A percentile compares a stretch with the other conserved stretches of the same genome.
phyloP scores from a whole-genome alignment of 352 stramenopile genomes.

The Phytophthora pistaciae region DNA sequence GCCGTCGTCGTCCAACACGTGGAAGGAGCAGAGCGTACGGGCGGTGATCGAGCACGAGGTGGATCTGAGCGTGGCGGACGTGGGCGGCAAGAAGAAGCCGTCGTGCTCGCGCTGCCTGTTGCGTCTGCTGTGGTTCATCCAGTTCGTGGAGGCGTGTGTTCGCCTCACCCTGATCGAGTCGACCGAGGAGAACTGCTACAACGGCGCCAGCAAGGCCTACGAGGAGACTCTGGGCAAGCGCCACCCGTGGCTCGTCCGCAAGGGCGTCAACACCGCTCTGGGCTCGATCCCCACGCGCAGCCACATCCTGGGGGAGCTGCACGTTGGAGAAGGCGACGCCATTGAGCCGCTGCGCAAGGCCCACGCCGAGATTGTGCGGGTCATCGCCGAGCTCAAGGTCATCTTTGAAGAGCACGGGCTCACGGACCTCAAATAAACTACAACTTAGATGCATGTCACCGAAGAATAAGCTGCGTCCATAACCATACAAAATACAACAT shows the following conservation, averaged over 20 bases:
- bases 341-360: slow-evolving; percentile 47
- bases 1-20: slow-evolving; percentile 34
- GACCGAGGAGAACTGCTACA: slow-evolving; percentile 68
- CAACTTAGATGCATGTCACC: slow-evolving; percentile 30
- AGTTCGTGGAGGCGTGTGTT: slow-evolving; percentile 85
- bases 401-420: slow-evolving; percentile 75
- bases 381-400: slow-evolving; percentile 62
- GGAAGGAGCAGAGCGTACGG: slow-evolving; percentile 67
- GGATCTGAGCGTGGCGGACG: slow-evolving; percentile 55
- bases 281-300: slow-evolving; percentile 68
- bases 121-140: slow-evolving; percentile 83
- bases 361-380: slow-evolving; percentile 53
- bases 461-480: slow-evolving; percentile 26
- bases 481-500: slow-evolving; percentile 12
- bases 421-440: slow-evolving; percentile 79
- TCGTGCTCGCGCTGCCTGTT: slow-evolving; percentile 78
- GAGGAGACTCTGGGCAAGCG: slow-evolving; percentile 83
- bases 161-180: slow-evolving; percentile 75
- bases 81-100: slow-evolving; percentile 87
- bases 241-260: slow-evolving; percentile 88
- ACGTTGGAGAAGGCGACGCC: slow-evolving; percentile 51
- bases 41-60: slow-evolving; percentile 74
- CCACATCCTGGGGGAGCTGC: slow-evolving; percentile 61
- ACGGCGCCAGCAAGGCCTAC: slow-evolving; percentile 79
- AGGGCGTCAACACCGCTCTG: slow-evolving; percentile 82